Base-by-base conservation (phyloP, 805 yeast species). In the Kazachstania viticola region DNA sequence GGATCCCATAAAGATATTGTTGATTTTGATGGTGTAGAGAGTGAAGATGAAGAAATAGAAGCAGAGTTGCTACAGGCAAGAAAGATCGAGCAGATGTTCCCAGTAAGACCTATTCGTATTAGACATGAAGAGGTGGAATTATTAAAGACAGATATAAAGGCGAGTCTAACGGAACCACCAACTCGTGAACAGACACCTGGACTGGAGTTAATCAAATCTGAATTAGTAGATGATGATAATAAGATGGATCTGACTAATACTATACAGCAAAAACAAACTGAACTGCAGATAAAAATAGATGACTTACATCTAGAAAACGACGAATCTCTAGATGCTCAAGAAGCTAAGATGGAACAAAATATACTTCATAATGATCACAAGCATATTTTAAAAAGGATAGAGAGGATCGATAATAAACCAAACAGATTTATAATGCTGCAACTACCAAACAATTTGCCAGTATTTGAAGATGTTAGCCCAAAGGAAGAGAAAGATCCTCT, bases 21-120 rank as follows among this genome's bases (percentile, higher is more conserved):
- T 14, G 39, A 36, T 15, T 35, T 36, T 3, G 44, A 40, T 17
- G 46, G 33, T 6, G 39, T 34, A 12, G 46, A 42, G 17, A 40
- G 37, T 7, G 49, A 43, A 19, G 44, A 33, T 4, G 46, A 39
- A 5, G 44, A 33, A 13, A 30, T 46, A 31, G 55, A 54, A 17
- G 54, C 49, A 16, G 54, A 47, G 6, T 38, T 41, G 1, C 28
- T 39, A 30, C 46, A 44, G 19, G 49, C 56, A 9, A 45, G 40
- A 29, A 39, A 41, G 29, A 42, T 53, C 8, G 52, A 51, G 21
- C 48, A 48, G 14, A 51, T 77, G 21, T 77, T 79, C 60, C 88
- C 88, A 1, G 76, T 79, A 4, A 67, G 85, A 43, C 82, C 88
- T 1, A 63, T 63, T 8, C 65, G 84, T 54, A 58, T 61, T 9